Base-by-base conservation (phyloP, 306 rosid species). In the Lathyrus oleraceus region DNA sequence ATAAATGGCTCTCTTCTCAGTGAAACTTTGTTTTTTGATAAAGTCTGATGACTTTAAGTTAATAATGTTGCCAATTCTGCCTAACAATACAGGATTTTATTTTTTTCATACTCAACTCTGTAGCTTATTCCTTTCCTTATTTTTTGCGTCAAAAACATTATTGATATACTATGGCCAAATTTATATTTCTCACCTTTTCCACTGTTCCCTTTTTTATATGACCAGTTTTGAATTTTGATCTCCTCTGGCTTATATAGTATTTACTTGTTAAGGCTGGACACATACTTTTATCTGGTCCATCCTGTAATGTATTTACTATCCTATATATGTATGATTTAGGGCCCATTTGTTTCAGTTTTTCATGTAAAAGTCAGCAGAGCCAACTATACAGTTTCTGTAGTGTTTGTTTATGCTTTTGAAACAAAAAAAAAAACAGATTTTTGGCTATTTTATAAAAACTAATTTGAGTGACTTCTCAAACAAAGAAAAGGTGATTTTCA, bases 121-220 rank as follows among this genome's bases (percentile, higher is more conserved):
- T 3, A 30, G 35, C 35, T 30, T 30, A 30, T 2, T 30, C 35
- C 2, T 2, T 30, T 30, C 2, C 6, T 30, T 5, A 30, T 30
- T 30, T 30, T 30, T 3, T 8, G 10, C 44, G 10, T 39, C 12
- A 39, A 5, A 30, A 30, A 30, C 35, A 30, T 30, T n/a, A 48
- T 62, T 51, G 20, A 35, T 51, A 64, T 53, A 13, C 39, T 35
- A 57, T 9, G 69, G 16, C 36, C 47, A 53, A 63, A 69, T 45
- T 63, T 23, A 36, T 25, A 19, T 6, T 44, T 35, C 48, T 61
- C 51, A 13, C 73, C 23, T 52, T 27, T 53, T 62, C 23, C 43
- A 5, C n/a, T 25, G 21, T 69, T 56, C 43, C 30, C 15, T 20
- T 73, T 53, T 4, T n/a, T 16, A 28, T 23, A 73, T 10, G 19